Evolutionary conservation across 352 stramenopile genomes (phyloP).

Genomic region (Albugo candida): DNA sequence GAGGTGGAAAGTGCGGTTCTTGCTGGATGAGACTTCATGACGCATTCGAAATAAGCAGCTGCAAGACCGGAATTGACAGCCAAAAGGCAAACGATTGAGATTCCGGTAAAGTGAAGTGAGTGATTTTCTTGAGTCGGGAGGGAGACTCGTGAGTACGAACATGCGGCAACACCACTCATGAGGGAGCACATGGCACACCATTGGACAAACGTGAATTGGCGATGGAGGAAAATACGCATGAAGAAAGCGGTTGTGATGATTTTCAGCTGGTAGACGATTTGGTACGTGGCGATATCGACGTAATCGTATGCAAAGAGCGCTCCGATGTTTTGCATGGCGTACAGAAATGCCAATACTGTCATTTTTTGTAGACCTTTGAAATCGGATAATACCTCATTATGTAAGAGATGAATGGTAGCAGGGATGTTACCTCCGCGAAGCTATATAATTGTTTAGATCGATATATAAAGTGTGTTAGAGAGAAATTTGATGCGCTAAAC

Average conservation of each 20-base stretch:
- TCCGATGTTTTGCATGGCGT: constrained; percentile 76
- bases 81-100: constrained; percentile 59
- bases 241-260: constrained; percentile 82
- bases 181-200: constrained; percentile 71
- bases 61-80: constrained; percentile 75
- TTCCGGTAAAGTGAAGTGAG: constrained; percentile 32
- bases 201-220: constrained; percentile 62
- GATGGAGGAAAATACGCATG: constrained; percentile 75
- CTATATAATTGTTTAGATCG: constrained; percentile 18
- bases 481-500: too few relatives aligned
- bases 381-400: constrained; percentile 65
- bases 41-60: constrained; percentile 70
- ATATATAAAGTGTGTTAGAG: background rate
- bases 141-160: constrained; percentile 42
- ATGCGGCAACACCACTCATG: constrained; percentile 71
- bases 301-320: constrained; percentile 76
- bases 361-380: constrained; percentile 65
- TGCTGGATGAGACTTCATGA: constrained; percentile 75
- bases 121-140: constrained; percentile 15
- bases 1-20: constrained; percentile 51
- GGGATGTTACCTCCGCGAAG: constrained; percentile 15
- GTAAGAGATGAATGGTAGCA: constrained; percentile 34
- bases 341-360: constrained; percentile 65
- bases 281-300: constrained; percentile 76
- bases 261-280: constrained; percentile 83